Percentiles rank a stretch among this genome's conserved stretches.
phyloP scores from a whole-genome alignment of 768 basidiomycete species.

The Mycena galericulata region DNA sequence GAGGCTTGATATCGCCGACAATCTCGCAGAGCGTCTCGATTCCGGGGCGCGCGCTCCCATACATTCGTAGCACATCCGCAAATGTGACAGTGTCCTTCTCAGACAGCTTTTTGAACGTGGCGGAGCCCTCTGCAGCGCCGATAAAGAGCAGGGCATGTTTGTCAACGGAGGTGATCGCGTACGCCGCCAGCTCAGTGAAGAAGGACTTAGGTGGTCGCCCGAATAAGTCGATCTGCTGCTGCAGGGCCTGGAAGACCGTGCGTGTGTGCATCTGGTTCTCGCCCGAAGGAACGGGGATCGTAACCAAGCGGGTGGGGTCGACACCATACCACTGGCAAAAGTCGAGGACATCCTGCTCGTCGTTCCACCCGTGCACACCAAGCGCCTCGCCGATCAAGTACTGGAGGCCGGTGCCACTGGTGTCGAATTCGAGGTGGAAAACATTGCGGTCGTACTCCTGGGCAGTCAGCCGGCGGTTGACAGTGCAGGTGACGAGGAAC shows the following conservation, averaged over 20 bases:
- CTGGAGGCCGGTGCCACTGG: constrained; percentile 90
- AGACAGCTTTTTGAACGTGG: constrained; percentile 94
- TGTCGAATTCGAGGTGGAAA: constrained; percentile 98
- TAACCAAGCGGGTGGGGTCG: constrained; percentile 82
- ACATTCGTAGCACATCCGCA: constrained; percentile 84
- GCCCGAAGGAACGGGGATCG: constrained; percentile 76
- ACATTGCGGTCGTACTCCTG: constrained; percentile 98
- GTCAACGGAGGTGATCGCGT: constrained; percentile 78
- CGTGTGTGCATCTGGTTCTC: constrained; percentile 87
- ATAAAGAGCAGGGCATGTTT: constrained; percentile 90
- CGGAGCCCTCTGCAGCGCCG: constrained; percentile 88
- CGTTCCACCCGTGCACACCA: constrained; percentile 98
- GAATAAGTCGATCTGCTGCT: constrained; percentile 97
- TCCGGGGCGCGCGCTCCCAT: constrained; percentile 81
- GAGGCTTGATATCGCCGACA: constrained; percentile 94
- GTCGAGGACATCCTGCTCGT: constrained; percentile 84
- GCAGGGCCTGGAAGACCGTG: constrained; percentile 94
- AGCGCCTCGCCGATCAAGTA: constrained; percentile 98
- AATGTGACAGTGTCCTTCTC: constrained; percentile 97
- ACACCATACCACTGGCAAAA: constrained; percentile 96
- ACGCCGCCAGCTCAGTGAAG: constrained; percentile 86
- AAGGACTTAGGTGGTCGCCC: constrained; percentile 97
- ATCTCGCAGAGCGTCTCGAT: constrained; percentile 90
- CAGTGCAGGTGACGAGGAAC: constrained; percentile 92
- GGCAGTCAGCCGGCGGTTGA: constrained; percentile 95